Evolutionary conservation across 2,329 filamentous ascomycete genomes (phyloP), one percentile per base, ranked within the genome.

Genomic region (Cordyceps fumosorosea): DNA sequence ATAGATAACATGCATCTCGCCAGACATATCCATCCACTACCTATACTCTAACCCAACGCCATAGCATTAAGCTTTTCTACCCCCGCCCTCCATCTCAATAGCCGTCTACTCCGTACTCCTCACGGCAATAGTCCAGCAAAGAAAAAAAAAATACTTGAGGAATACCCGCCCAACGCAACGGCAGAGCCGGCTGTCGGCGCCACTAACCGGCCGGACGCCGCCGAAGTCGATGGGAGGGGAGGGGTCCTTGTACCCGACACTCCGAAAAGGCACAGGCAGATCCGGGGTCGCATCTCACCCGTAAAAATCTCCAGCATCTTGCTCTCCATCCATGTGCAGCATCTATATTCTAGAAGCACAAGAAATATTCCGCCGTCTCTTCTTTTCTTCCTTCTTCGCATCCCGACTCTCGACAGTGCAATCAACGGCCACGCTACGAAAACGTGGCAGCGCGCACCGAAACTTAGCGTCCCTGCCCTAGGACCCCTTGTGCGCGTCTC

Each of bases 401-500:
- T n/a, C 18, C 44, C n/a, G 16, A n/a, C 4, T 16, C 11, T 20
- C n/a, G 12, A 40, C 5, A 37, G 8, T 20, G 11, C 12, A 42
- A 32, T 37, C 34, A 22, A 34, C 22, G 11, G 18, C 29, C 24
- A 44, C 29, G 42, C 20, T 37, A 45, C 47, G 44, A 58, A 34
- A 58, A 55, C 53, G 53, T 56, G 52, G 60, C 51, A 51, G 20
- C 51, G 42, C 42, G 60, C 52, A 55, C 59, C 56, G 56, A 59
- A 26, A 6, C 20, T 32, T 60, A 54, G 52, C 32, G 40, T 29
- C 34, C 24, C 24, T 22, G 8, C n/a, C 24, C 26, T 20, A 5
- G n/a, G 5, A n/a, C n/a, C 20, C 48, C 48, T 34, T 2, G 16
- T 22, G 14, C 37, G 32, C 24, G 18, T 51, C 32, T 42, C 59